phyloP scores from a whole-genome alignment of 2,329 filamentous ascomycete species.

The Trichoderma koningii region DNA sequence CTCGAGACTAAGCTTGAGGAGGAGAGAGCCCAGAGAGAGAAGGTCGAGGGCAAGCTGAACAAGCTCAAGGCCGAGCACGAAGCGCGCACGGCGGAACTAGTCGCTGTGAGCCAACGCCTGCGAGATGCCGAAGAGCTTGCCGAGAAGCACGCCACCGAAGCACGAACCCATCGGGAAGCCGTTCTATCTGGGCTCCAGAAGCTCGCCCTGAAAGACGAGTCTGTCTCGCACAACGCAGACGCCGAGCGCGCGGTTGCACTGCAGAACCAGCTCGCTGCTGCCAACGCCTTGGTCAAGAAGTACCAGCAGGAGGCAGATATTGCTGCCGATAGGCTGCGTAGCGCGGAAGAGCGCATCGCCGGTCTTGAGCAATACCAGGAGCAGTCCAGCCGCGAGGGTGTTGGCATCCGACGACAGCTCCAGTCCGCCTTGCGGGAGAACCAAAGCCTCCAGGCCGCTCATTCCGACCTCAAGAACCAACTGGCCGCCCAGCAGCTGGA shows the following conservation, averaged over 20 bases:
- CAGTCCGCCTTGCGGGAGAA: constrained; percentile 82
- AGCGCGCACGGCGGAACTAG: constrained; percentile 74
- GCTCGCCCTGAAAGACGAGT: constrained; percentile 58
- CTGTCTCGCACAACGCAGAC: constrained; percentile 51
- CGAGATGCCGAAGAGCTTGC: constrained; percentile 85
- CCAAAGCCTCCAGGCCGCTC: constrained; percentile 77
- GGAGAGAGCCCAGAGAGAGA: constrained; percentile 74
- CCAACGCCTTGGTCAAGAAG: constrained; percentile 79
- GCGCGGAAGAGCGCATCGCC: constrained; percentile 94
- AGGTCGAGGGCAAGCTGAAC: constrained; percentile 72
- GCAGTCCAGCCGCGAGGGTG: constrained; percentile 89
- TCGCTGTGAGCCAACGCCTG: constrained; percentile 70
- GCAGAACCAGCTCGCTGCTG: constrained; percentile 75
- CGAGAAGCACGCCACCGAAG: constrained; percentile 84
- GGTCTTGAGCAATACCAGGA: constrained; percentile 97
- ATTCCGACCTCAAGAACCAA: constrained; percentile 79
- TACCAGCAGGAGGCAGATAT: constrained; percentile 87
- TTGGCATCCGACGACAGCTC: constrained; percentile 85
- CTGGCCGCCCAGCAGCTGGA: constrained; percentile 86
- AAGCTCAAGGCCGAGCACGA: constrained; percentile 84
- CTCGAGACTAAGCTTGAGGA: constrained; percentile 82
- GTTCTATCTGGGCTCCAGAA: constrained; percentile 82
- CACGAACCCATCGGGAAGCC: constrained; percentile 78
- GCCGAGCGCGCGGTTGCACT: constrained; percentile 71
- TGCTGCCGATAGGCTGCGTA: constrained; percentile 84